Evolutionary conservation across 352 stramenopile genomes (phyloP).

Genomic region (Globisporangium camurandrum): DNA sequence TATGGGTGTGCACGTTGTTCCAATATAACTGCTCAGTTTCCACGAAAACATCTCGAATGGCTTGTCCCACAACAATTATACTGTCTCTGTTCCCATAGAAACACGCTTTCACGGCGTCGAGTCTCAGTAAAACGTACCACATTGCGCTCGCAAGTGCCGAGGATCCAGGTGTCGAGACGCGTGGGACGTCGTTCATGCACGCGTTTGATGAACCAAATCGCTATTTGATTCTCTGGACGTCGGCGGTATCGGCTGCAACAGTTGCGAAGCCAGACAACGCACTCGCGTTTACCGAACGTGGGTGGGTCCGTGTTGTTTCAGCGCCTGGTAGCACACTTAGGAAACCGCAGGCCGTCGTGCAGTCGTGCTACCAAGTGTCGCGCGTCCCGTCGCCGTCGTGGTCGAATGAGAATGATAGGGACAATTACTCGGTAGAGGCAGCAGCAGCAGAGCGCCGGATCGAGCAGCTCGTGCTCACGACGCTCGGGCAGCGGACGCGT

Average conservation of each 20-base stretch:
- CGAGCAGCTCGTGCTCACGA: conserved; percentile 2
- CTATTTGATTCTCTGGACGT: conserved; percentile 5
- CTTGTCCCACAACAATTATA: too few relatives aligned
- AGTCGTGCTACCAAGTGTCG: conserved; percentile 9
- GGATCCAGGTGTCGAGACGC: not conserved
- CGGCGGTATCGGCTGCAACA: not conserved
- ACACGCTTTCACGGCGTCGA: too few relatives aligned
- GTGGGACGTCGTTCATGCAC: conserved; percentile 6
- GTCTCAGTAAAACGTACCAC: conserved; percentile 2
- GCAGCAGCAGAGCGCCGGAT: too few relatives aligned
- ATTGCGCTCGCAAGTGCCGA: not conserved
- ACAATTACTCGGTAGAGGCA: not conserved
- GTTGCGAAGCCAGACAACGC: not conserved
- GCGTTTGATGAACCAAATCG: conserved; percentile 8
- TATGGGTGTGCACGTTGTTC: too few relatives aligned
- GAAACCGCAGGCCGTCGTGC: not conserved
- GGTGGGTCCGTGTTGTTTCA: conserved; percentile 1
- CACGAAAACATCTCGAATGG: too few relatives aligned
- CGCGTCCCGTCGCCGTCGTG: not conserved
- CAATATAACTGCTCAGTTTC: too few relatives aligned
- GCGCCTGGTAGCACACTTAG: not conserved
- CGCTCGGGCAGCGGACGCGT: conserved; percentile 1
- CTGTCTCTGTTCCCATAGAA: too few relatives aligned
- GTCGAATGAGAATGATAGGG: too few relatives aligned
- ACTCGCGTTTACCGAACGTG: conserved; percentile 1